A percentile compares a stretch with the other conserved stretches of the same genome.
Evolutionary conservation across 176 grass and related monocot species (phyloP).

Genomic region (Musa acuminata): DNA sequence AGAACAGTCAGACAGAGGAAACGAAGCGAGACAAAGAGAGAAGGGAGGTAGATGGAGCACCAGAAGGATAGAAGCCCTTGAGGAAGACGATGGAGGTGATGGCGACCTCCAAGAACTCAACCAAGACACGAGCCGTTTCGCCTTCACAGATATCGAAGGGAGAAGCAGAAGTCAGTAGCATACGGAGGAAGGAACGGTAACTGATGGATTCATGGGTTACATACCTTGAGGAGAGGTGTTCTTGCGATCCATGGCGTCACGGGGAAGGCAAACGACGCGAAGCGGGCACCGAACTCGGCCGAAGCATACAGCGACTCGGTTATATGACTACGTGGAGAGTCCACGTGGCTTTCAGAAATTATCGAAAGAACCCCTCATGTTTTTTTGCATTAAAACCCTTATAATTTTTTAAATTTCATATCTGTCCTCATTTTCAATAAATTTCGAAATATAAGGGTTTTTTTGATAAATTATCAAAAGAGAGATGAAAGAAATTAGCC

Average conservation of each 20-base stretch:
- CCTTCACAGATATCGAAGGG: slow-evolving; percentile 23
- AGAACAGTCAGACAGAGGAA: background rate
- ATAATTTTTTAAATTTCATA: too few relatives aligned
- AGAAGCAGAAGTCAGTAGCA: background rate
- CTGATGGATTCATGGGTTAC: background rate
- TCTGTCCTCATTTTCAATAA: too few relatives aligned
- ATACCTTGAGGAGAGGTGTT: slow-evolving; percentile 76
- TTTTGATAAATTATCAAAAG: too few relatives aligned
- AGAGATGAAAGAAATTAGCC: too few relatives aligned
- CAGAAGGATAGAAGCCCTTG: slow-evolving; percentile 71
- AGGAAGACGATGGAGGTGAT: slow-evolving; percentile 91
- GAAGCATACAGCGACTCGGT: too few relatives aligned
- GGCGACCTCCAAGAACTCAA: slow-evolving; percentile 91
- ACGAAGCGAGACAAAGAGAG: background rate
- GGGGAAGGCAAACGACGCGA: background rate
- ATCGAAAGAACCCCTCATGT: too few relatives aligned
- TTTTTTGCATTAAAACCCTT: too few relatives aligned
- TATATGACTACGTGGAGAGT: too few relatives aligned
- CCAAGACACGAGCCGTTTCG: slow-evolving; percentile 61
- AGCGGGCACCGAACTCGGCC: background rate
- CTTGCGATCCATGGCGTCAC: slow-evolving; percentile 54
- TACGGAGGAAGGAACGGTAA: too few relatives aligned
- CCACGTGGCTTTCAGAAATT: too few relatives aligned
- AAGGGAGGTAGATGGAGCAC: slow-evolving; percentile 29
- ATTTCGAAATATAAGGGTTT: too few relatives aligned